Base-by-base conservation (phyloP, 352 stramenopile genomes). In the Globisporangium carolinianum region DNA sequence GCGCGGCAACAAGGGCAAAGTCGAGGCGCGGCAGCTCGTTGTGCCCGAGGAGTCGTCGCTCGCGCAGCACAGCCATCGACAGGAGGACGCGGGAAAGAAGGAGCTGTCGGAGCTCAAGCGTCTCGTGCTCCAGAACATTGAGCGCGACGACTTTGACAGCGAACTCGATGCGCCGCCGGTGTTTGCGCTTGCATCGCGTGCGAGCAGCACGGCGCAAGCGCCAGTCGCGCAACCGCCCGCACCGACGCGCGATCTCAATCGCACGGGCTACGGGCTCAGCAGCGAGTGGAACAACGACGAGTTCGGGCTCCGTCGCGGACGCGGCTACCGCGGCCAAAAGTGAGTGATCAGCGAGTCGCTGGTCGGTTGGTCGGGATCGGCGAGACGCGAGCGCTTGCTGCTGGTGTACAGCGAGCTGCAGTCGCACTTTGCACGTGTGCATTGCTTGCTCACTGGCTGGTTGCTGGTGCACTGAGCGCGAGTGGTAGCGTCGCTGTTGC, bases 1-100 rank as follows among this genome's bases (percentile, higher is more conserved):
- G 60, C 92, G 96, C 51, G 96, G 96, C 17, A 97, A 97, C 73
- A 98, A 98, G 73, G 96, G 96, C 61, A 98, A 98, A 62, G 82
- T 98, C 56, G 96, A 98, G 61, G 91, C 95, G 0, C 94, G 96
- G 32, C 74, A 95, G 51, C 67, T 99, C 47, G 60, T 98, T 14
- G 94, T 99, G 14, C 94, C 96, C 0, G 85, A 89, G 50, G 84
- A 84, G 37, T 98, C 94, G 18, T 98, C 94, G 51, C 71, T 99
- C 42, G 96, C 94, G 6, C 82, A 91, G 63, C 86, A 96, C 62
- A 91, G 87, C 55, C 80, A 91, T 51, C 86, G 84, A 18, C 86
- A 97, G 57, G 84, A 95, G 63, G 77, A 90, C 51, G 83, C 76
- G 24, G 85, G 83, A 12, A 93, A 91, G 69, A 88, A 89, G 59